Evolutionary conservation across 371 early-diverging fungal species (phyloP), one percentile per base, ranked within the genome.

Genomic region (Mucor saturninus): DNA sequence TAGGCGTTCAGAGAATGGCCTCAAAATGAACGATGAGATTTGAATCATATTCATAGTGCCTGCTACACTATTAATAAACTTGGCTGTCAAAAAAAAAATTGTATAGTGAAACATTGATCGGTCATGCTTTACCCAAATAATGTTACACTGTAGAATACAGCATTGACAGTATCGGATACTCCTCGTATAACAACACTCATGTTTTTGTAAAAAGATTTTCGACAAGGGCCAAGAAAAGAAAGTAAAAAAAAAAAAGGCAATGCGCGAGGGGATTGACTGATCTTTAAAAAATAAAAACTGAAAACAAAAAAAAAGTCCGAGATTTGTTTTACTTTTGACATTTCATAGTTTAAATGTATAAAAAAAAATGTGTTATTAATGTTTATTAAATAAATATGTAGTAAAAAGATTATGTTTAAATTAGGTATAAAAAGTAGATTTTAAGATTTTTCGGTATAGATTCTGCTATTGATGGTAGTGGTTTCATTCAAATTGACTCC

Each of bases 21-120:
- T 64, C 43, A 87, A 46, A 30, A 85, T 60, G 43, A 89, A 65
- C 2, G 87, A 86, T 40, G 75, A 72, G 48, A 85, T 66, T 63
- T 89, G 89, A 14, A 84, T 75, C 13, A 84, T 73, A 66, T 89
- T 84, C 45, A 86, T 57, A 4, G 72, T 67, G 13, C 81, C 81
- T 54, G 77, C 74, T 55, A 80, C 59, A 42, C 81, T 80, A 5
- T 14, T 14, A 28, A 39, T 21, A 13, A 38, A 52, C 30, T 21
- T 21, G 45, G 50, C 10, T 15, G 54, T 38, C 32, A 61, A 46
- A n/a, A 35, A n/a, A 31, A 37, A 35, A 31, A 48, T 31, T 8
- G 9, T 7, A 5, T 46, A 35, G 8, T 35, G 35, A 35, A 35
- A 35, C 21, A 46, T 46, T 26, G 8, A 46, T 21, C 26, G 15